Evolutionary conservation across 345 rosid genomes (phyloP).

Genomic region (Corchorus olitorius): DNA sequence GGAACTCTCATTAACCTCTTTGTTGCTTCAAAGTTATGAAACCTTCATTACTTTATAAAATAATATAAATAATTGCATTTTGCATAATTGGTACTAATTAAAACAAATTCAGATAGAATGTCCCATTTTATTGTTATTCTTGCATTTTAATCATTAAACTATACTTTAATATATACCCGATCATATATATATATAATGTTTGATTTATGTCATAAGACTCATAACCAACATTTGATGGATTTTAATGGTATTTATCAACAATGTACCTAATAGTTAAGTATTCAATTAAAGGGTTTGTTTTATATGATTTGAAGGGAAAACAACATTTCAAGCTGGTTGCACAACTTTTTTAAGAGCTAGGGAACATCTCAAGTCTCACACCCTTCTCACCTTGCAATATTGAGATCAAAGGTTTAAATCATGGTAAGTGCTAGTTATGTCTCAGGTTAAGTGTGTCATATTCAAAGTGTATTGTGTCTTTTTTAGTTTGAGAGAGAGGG

Average conservation of each 20-base stretch:
- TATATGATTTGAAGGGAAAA: background rate
- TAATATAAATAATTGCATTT: background rate
- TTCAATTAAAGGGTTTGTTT: too few species aligned
- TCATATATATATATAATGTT: background rate
- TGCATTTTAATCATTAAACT: too few species aligned
- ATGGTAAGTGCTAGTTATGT: background rate
- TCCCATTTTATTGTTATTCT: background rate
- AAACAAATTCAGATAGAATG: background rate
- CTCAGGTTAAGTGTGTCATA: background rate
- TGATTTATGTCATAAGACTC: background rate
- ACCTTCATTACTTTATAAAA: background rate
- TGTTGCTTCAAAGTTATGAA: constrained; percentile 14
- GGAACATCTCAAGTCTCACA: background rate
- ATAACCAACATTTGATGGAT: background rate
- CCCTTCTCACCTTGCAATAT: background rate
- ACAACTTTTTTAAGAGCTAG: background rate
- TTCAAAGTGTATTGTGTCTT: too few species aligned
- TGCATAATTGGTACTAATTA: background rate
- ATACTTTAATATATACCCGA: too few species aligned
- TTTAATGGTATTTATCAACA: constrained; percentile 3
- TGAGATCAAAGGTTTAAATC: background rate
- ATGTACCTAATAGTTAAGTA: background rate
- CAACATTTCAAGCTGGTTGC: too few species aligned
- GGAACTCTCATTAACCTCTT: constrained; percentile 6
- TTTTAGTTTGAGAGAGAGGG: background rate